phyloP scores from a whole-genome alignment of 2,329 filamentous ascomycete species.

The Penicillium sp. region DNA sequence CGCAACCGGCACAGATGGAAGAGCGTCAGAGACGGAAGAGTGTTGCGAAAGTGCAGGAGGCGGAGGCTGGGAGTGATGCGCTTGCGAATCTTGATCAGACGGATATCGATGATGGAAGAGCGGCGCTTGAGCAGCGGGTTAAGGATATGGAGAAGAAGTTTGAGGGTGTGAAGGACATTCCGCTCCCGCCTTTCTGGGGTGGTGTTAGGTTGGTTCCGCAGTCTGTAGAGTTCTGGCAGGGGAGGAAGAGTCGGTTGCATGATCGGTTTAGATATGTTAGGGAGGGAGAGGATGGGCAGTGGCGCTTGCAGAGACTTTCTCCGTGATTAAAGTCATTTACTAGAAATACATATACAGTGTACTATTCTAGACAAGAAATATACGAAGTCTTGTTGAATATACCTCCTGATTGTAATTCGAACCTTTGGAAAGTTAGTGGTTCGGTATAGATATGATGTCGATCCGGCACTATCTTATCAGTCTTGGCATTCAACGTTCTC shows the following conservation, averaged over 20 bases:
- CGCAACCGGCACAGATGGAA: slow-evolving; percentile 28
- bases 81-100: slow-evolving; percentile 31
- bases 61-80: slow-evolving; percentile 16
- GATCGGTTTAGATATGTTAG: slow-evolving; percentile 87
- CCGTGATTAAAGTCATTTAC: slow-evolving; percentile 22
- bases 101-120: slow-evolving; percentile 65
- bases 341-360: neutral
- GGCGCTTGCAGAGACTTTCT: slow-evolving; percentile 42
- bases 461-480: slow-evolving; percentile 10
- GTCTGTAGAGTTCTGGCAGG: slow-evolving; percentile 94
- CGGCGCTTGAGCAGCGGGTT: slow-evolving; percentile 74
- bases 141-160: slow-evolving; percentile 75
- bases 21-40: slow-evolving; percentile 27
- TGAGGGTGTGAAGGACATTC: slow-evolving; percentile 73
- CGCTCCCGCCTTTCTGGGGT: slow-evolving; percentile 92
- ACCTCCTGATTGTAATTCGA: neutral
- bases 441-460: neutral
- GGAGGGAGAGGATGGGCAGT: slow-evolving; percentile 59
- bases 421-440: neutral
- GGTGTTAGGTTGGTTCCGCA: slow-evolving; percentile 83
- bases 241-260: slow-evolving; percentile 82
- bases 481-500: slow-evolving; percentile 15
- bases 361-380: neutral
- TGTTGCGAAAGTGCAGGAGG: slow-evolving; percentile 20
- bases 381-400: neutral